A percentile compares a stretch with the other conserved stretches of the same genome.
Evolutionary conservation across 2,329 filamentous ascomycete species (phyloP).

Genomic region (Sporothrix phasma): DNA sequence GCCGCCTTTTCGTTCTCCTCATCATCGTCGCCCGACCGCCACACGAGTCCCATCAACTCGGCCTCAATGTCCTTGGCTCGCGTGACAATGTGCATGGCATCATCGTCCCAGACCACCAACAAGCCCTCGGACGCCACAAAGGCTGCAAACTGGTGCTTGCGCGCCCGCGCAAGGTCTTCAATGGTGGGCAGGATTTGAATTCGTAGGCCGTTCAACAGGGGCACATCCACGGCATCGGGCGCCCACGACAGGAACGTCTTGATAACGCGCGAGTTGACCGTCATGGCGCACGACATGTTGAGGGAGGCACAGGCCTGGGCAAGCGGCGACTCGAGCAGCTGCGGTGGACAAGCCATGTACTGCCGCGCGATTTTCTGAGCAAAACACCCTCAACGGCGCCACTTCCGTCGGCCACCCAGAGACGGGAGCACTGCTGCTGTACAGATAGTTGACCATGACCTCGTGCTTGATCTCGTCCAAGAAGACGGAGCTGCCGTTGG

Average conservation of each 20-base stretch:
- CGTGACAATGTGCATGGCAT: conserved; percentile 58
- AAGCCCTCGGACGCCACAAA: conserved; percentile 63
- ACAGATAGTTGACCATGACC: conserved; percentile 75
- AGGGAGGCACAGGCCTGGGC: conserved; percentile 56
- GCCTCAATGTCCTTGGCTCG: conserved; percentile 64
- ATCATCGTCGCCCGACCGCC: conserved; percentile 47
- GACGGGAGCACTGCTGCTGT: conserved; percentile 67
- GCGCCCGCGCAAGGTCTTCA: conserved; percentile 57
- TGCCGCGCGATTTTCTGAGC: conserved; percentile 56
- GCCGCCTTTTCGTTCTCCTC: conserved; percentile 43
- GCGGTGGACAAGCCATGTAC: conserved; percentile 64
- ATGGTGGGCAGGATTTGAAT: conserved; percentile 66
- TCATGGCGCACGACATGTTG: conserved; percentile 72
- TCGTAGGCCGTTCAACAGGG: conserved; percentile 64
- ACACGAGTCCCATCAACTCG: conserved; percentile 68
- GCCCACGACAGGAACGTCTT: conserved; percentile 67
- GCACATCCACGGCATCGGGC: conserved; percentile 63
- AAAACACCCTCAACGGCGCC: conserved; percentile 64
- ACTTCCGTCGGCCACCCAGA: conserved; percentile 63
- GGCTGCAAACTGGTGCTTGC: conserved; percentile 72
- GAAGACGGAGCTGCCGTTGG: conserved; percentile 42
- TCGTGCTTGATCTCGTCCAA: conserved; percentile 69
- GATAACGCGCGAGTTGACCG: conserved; percentile 69
- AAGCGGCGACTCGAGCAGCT: conserved; percentile 52
- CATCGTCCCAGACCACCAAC: conserved; percentile 74